Base-by-base conservation (phyloP, 148 eudicot genomes). In the Nepenthes gracilis region DNA sequence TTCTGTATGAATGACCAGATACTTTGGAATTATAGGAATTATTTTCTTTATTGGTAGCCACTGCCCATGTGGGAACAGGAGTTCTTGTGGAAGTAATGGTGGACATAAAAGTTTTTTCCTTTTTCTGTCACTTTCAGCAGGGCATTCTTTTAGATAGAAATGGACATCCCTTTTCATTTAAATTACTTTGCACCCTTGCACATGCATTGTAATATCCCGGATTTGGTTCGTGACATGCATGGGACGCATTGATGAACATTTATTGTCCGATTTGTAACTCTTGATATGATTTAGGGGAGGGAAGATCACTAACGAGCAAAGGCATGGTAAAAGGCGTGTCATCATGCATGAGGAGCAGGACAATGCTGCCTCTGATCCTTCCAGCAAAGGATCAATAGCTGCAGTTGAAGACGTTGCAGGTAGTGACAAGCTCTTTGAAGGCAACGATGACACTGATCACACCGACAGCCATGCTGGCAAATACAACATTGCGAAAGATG, bases 251-350 rank as follows among this genome's bases (percentile, higher is more conserved):
- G 2, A 2, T 52, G 23, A 23, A 23, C 23, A 23, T 13, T 23
- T 2, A n/a, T 13, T 32, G 54, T 50, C 45, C 1, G 13, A 2
- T 52, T n/a, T 55, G 15, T 49, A 36, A 14, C 37, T 12, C 35
- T 59, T 36, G 1, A 15, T 43, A 65, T 64, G 54, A 64, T 70
- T 53, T 55, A 90, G 94, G 77, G 81, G 72, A 77, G 64, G 80
- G 78, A 82, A 80, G 73, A 68, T 57, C 56, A 57, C 57, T 35
- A 72, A 75, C 35, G 75, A 79, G 63, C 70, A 11, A 47, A 69
- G 45, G 12, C 59, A 45, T 48, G 79, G 43, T 45, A 54, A 47
- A 57, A 74, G 70, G 45, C n/a, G n/a, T n/a, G n/a, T n/a, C n/a
- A n/a, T n/a, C n/a, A n/a, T n/a, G n/a, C 57, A 14, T 49, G 52